Conservation (phyloP, 164 flowering plant genomes). For the Chimonanthus praecox region DNA sequence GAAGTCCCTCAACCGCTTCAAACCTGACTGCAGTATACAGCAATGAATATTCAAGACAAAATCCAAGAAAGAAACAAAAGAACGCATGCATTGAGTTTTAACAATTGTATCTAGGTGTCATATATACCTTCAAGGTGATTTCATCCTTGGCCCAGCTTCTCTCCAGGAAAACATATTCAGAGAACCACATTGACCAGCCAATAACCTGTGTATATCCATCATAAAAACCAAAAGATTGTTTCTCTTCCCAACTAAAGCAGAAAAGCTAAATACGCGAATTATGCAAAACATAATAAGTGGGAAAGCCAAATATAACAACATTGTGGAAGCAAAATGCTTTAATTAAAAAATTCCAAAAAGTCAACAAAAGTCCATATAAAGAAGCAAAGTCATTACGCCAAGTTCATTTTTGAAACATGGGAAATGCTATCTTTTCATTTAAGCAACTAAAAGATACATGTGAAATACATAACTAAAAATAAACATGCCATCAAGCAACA, state of each 20-base stretch:
- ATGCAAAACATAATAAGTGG: too few species aligned
- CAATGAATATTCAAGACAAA: neutral
- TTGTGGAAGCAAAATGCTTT: neutral
- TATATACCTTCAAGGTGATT: constrained; percentile 67
- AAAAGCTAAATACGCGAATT: too few species aligned
- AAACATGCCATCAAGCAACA: too few species aligned
- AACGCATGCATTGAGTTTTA: neutral
- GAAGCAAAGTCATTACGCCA: too few species aligned
- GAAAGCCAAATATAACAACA: too few species aligned
- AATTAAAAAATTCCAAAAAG: too few species aligned
- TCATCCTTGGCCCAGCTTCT: constrained; percentile 98
- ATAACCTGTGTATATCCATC: constrained; percentile 48
- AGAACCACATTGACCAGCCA: constrained; percentile 99
- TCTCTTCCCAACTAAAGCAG: neutral
- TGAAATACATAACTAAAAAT: too few species aligned
- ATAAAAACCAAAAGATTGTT: neutral
- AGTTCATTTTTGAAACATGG: too few species aligned
- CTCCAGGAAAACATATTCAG: constrained; percentile 89
- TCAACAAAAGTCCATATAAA: neutral
- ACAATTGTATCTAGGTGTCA: neutral
- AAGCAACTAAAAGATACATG: neutral
- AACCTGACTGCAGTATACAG: constrained; percentile 57
- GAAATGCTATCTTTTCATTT: too few species aligned
- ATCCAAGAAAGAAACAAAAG: neutral
- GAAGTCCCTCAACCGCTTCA: constrained; percentile 65